These are phyloP conservation scores for Haplographium delicatum DNA, from an alignment of 495 filamentous ascomycete genomes.

Conservation along the genomic window DNA sequence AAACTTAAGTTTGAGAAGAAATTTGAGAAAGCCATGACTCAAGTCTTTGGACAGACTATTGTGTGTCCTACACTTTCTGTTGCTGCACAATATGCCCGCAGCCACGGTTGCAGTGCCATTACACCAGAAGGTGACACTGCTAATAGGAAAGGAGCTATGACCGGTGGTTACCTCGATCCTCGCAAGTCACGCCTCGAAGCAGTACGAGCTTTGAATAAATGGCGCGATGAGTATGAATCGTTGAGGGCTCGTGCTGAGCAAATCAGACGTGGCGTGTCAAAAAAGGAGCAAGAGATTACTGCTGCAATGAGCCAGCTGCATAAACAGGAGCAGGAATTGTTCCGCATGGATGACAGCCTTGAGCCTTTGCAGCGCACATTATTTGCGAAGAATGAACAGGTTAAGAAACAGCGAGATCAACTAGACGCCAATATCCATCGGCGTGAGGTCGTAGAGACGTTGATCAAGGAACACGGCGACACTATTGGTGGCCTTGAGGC, in stretches of 20 bases:
- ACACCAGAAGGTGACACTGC: slow-evolving; percentile 90
- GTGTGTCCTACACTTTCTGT: slow-evolving; percentile 85
- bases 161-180: slow-evolving; percentile 85
- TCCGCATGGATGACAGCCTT: slow-evolving; percentile 76
- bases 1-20: slow-evolving; percentile 74
- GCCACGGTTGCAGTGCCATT: slow-evolving; percentile 84
- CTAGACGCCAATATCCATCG: slow-evolving; percentile 66
- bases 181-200: slow-evolving; percentile 78
- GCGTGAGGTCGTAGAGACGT: slow-evolving; percentile 67
- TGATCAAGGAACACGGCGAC: slow-evolving; percentile 68
- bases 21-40: slow-evolving; percentile 81
- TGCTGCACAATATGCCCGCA: slow-evolving; percentile 82
- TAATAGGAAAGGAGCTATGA: slow-evolving; percentile 91
- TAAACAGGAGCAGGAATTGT: slow-evolving; percentile 72
- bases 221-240: slow-evolving; percentile 66
- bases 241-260: slow-evolving; percentile 44
- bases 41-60: slow-evolving; percentile 93
- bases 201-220: slow-evolving; percentile 67
- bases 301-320: slow-evolving; percentile 71
- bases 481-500: slow-evolving; percentile 67
- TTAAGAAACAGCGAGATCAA: slow-evolving; percentile 67
- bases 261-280: slow-evolving; percentile 62
- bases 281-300: slow-evolving; percentile 82
- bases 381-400: slow-evolving; percentile 59
- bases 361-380: slow-evolving; percentile 72